Conservation (phyloP, 352 stramenopile species). For the Globisporangium mamillatum region DNA sequence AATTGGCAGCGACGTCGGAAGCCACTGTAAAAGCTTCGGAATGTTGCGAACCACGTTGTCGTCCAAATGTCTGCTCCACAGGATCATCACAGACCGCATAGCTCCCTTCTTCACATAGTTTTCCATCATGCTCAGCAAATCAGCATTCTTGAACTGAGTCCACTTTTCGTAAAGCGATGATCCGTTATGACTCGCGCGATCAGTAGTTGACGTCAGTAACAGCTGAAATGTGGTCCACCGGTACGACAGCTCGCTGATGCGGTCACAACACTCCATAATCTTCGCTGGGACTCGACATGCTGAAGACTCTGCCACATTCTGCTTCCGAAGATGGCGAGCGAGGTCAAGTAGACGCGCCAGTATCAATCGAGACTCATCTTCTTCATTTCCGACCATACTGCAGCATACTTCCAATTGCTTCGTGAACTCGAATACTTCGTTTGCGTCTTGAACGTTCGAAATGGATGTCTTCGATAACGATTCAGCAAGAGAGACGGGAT, state of each 20-base stretch:
- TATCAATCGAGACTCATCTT: slow-evolving; percentile 18
- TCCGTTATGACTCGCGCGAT: neutral
- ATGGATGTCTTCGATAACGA: slow-evolving; percentile 3
- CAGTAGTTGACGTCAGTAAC: slow-evolving; percentile 26
- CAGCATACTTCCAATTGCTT: slow-evolving; percentile 12
- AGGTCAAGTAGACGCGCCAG: slow-evolving; percentile 12
- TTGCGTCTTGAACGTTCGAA: neutral
- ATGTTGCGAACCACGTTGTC: slow-evolving; percentile 33
- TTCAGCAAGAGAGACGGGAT: slow-evolving; percentile 11
- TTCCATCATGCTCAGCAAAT: slow-evolving; percentile 38
- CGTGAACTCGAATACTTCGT: neutral
- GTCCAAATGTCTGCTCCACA: slow-evolving; percentile 56
- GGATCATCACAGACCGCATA: slow-evolving; percentile 46
- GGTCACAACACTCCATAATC: slow-evolving; percentile 26
- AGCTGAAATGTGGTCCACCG: slow-evolving; percentile 75
- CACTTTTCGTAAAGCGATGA: slow-evolving; percentile 25
- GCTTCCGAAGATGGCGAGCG: slow-evolving; percentile 7
- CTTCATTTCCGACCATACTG: slow-evolving; percentile 6
- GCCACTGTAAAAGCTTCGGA: slow-evolving; percentile 27
- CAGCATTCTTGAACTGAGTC: slow-evolving; percentile 30
- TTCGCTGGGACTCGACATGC: neutral
- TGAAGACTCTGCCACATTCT: neutral
- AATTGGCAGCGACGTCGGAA: slow-evolving; percentile 45
- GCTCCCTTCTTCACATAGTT: slow-evolving; percentile 44
- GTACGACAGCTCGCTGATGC: slow-evolving; percentile 40